Base-by-base conservation (phyloP, 179 eudicot species). In the Pouteria campechiana region DNA sequence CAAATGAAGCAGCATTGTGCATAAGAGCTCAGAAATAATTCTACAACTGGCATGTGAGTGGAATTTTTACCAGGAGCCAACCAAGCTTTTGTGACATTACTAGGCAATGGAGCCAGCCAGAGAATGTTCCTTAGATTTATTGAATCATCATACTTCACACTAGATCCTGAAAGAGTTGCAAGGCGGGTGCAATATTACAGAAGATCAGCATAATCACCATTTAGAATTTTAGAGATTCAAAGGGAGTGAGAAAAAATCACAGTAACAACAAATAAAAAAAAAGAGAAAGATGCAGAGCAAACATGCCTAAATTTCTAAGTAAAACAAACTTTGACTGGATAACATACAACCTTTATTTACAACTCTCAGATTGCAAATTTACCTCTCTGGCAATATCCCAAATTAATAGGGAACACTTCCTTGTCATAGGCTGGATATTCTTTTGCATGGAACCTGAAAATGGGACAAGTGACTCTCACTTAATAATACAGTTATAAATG, bases 401-500 rank as follows among this genome's bases (percentile, higher is more conserved):
- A 70, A 54, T 86, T 63, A 60, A 48, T 66, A 2, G 98, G 98
- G 51, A 90, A 90, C 3, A 36, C 47, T 46, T 64, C 41, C 51
- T 79, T 75, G 8, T 90, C 77, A 50, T 70, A 86, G 30, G 72
- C 81, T 32, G 98, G 98, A 61, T 90, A 90, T 56, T 86, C 98
- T 64, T 79, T 90, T 11, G 98, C 96, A 60, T 90, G 98, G 52
- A 90, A 90, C 88, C 98, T 90, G 73, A n/a, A n/a, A n/a, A n/a
- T n/a, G n/a, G n/a, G n/a, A n/a, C n/a, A n/a, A n/a, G n/a, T n/a
- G n/a, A n/a, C n/a, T n/a, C n/a, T n/a, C n/a, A n/a, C n/a, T n/a
- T n/a, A n/a, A n/a, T n/a, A n/a, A n/a, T n/a, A n/a, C n/a, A n/a
- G n/a, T n/a, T n/a, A n/a, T n/a, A n/a, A n/a, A n/a, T n/a, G n/a